These are phyloP conservation scores for Breviolum minutum DNA, from an alignment of 73 alveolate genomes.

Conservation along the genomic window DNA sequence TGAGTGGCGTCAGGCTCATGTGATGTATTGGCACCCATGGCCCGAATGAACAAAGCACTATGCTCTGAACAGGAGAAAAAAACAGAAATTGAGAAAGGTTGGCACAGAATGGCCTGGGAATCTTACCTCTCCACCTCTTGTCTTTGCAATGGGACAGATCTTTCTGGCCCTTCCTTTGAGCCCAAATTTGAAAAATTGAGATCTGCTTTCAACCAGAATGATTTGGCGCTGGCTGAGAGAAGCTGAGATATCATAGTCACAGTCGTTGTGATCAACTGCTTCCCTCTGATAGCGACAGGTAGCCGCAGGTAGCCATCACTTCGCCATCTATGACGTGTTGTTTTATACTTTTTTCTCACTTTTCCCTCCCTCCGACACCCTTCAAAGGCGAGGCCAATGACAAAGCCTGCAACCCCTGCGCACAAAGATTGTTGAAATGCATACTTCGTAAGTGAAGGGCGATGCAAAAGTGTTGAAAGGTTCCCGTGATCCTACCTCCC, in stretches of 20 bases:
- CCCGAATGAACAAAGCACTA: background rate
- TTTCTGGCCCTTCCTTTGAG: background rate
- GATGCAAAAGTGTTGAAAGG: background rate
- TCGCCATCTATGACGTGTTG: background rate
- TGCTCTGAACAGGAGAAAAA: background rate
- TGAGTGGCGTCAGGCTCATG: slow-evolving; percentile 23
- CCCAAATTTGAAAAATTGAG: background rate
- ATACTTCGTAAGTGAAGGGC: too few relatives aligned
- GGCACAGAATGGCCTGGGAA: background rate
- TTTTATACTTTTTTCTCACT: background rate
- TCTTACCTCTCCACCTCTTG: background rate
- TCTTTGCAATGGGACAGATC: background rate
- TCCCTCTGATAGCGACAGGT: too few relatives aligned
- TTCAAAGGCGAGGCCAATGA: background rate
- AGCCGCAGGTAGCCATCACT: too few relatives aligned
- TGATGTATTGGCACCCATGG: slow-evolving; percentile 55
- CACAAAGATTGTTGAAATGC: background rate
- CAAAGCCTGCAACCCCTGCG: slow-evolving; percentile 22
- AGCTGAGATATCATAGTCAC: too few relatives aligned
- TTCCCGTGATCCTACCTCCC: background rate
- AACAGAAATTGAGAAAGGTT: background rate
- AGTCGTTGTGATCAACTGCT: too few relatives aligned
- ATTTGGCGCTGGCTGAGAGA: too few relatives aligned
- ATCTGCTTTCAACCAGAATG: background rate
- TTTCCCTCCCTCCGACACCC: background rate